These are phyloP conservation scores for Chlorella sorokiniana DNA, from an alignment of 139 green algal genomes.

Conservation along the genomic window DNA sequence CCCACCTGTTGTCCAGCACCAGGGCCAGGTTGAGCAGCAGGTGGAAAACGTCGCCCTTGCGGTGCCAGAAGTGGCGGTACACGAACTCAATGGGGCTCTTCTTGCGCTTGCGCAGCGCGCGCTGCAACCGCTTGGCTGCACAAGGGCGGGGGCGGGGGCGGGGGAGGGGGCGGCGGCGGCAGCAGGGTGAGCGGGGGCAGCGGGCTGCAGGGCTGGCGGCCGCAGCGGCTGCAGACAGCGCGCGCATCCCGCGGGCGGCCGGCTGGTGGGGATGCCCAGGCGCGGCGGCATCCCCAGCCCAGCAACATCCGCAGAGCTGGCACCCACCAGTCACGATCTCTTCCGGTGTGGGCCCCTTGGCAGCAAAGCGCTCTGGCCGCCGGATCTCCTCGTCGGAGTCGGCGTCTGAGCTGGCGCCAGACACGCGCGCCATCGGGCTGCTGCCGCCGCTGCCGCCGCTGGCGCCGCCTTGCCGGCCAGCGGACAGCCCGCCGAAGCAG, in stretches of 20 bases:
- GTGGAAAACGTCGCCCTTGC: conserved; percentile 58
- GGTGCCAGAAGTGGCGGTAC: conserved; percentile 41
- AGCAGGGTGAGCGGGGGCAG: too few relatives aligned
- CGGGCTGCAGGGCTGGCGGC: too few relatives aligned
- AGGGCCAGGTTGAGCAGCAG: conserved; percentile 41
- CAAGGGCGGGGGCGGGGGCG: not conserved
- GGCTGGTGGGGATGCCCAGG: too few relatives aligned
- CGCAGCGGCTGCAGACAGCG: too few relatives aligned
- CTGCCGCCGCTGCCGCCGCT: not conserved
- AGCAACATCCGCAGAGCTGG: too few relatives aligned
- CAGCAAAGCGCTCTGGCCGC: not conserved
- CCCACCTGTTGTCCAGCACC: conserved; percentile 42
- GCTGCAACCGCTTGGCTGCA: not conserved
- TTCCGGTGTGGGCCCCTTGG: not conserved
- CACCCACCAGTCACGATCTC: too few relatives aligned
- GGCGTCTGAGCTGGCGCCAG: too few relatives aligned
- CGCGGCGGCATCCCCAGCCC: too few relatives aligned
- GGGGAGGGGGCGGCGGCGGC: not conserved
- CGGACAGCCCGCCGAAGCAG: not conserved
- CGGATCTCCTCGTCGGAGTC: not conserved
- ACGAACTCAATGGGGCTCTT: conserved; percentile 2
- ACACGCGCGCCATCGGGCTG: not conserved
- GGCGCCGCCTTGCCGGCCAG: too few relatives aligned
- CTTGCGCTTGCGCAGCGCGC: not conserved
- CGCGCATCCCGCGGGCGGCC: too few relatives aligned